phyloP scores from a whole-genome alignment of 2,329 filamentous ascomycete genomes.

The Myrmaecium sp. region DNA sequence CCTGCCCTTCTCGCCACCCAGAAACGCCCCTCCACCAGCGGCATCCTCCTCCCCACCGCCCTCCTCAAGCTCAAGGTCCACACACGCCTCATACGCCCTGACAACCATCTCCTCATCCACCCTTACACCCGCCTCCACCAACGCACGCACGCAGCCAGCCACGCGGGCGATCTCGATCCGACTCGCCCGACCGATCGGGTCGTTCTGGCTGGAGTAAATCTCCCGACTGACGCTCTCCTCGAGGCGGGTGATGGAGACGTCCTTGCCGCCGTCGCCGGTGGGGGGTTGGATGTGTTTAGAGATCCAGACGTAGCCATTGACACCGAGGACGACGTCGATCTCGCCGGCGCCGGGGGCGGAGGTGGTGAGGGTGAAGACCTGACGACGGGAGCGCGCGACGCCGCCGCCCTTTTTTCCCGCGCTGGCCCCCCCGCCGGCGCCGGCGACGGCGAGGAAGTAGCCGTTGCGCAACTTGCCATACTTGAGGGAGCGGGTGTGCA shows the following conservation, averaged over 20 bases:
- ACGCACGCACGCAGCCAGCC: constrained; percentile 60
- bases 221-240: constrained; percentile 74
- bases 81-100: constrained; percentile 62
- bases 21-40: constrained; percentile 11
- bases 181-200: constrained; percentile 58
- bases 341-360: constrained; percentile 39
- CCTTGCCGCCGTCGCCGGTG: constrained; percentile 30
- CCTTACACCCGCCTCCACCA: constrained; percentile 65
- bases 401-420: constrained; percentile 35
- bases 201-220: constrained; percentile 92
- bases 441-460: constrained; percentile 66
- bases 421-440: constrained; percentile 49
- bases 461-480: constrained; percentile 95
- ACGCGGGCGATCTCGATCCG: constrained; percentile 79
- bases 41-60: constrained; percentile 30
- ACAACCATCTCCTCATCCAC: constrained; percentile 86
- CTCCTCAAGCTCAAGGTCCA: constrained; percentile 53
- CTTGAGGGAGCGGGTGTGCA: constrained; percentile 81
- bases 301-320: constrained; percentile 96
- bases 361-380: constrained; percentile 68
- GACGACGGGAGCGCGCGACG: constrained; percentile 66
- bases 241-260: constrained; percentile 58
- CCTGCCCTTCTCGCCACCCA: constrained; percentile 21
- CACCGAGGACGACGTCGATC: constrained; percentile 76
- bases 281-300: constrained; percentile 56